These are phyloP conservation scores for Cenchrus americanus DNA, from an alignment of 176 grass and related monocot species.

Conservation along the genomic window DNA sequence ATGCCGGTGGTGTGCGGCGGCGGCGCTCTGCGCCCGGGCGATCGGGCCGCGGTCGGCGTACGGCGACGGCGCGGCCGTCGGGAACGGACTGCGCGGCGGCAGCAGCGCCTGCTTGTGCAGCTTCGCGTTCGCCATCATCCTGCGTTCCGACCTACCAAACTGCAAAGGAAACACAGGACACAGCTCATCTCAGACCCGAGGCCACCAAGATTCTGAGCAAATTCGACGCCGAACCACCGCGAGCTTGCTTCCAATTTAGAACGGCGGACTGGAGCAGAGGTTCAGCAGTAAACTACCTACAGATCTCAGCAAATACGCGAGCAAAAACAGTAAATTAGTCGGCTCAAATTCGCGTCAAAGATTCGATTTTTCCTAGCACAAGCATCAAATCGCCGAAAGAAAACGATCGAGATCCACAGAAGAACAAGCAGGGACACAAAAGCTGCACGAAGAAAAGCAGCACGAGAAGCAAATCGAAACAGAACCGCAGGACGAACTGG, in stretches of 20 bases:
- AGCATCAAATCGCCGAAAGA: slow-evolving; percentile 14
- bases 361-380: slow-evolving; percentile 32
- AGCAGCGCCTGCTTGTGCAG: slow-evolving; percentile 66
- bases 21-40: slow-evolving; percentile 48
- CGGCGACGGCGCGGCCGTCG: slow-evolving; percentile 31
- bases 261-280: neutral
- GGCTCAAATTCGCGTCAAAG: slow-evolving; percentile 36
- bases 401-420: slow-evolving; percentile 27
- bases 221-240: neutral
- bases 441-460: neutral
- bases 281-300: neutral
- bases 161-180: slow-evolving; percentile 7
- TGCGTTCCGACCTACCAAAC: slow-evolving; percentile 20
- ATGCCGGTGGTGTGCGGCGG: slow-evolving; percentile 43
- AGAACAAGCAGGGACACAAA: neutral
- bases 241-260: slow-evolving; percentile 30
- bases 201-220: slow-evolving; percentile 42
- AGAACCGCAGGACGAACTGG: neutral
- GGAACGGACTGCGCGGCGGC: slow-evolving; percentile 89
- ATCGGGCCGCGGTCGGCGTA: slow-evolving; percentile 67
- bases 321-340: neutral
- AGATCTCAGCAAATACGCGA: slow-evolving; percentile 34
- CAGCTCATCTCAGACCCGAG: slow-evolving; percentile 15
- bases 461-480: neutral
- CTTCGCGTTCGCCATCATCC: slow-evolving; percentile 58